Conservation (phyloP, 2,329 filamentous ascomycete genomes). For the Fusarium cyanostomum region DNA sequence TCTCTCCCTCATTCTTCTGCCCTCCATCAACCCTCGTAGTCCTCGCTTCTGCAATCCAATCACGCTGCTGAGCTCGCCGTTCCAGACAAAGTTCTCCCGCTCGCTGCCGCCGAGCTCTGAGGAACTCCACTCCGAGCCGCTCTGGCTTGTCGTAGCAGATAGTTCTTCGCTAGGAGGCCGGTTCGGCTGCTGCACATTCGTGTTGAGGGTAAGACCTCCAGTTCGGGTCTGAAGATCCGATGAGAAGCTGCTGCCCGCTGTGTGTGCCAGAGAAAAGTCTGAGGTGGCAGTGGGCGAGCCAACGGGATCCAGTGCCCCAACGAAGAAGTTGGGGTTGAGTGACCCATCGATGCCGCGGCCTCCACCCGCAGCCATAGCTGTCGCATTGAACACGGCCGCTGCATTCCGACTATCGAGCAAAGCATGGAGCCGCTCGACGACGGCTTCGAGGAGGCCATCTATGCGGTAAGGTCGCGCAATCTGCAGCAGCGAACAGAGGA, state of each 20-base stretch:
- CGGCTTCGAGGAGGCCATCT: conserved; percentile 90
- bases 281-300: conserved; percentile 47
- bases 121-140: conserved; percentile 66
- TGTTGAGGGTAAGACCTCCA: conserved; percentile 60
- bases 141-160: conserved; percentile 61
- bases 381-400: conserved; percentile 96
- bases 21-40: conserved; percentile 92
- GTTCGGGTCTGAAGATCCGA: conserved; percentile 49
- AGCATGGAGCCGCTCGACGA: conserved; percentile 88
- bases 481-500: conserved; percentile 93
- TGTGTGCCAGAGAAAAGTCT: conserved; percentile 48
- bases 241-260: conserved; percentile 42
- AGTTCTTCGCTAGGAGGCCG: conserved; percentile 59
- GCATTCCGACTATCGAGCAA: conserved; percentile 93
- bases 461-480: conserved; percentile 92
- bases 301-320: conserved; percentile 58
- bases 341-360: conserved; percentile 81
- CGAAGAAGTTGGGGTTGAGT: conserved; percentile 70
- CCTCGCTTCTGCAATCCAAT: conserved; percentile 96
- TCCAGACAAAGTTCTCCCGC: conserved; percentile 71
- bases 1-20: conserved; percentile 82
- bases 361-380: conserved; percentile 95
- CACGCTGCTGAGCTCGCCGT: conserved; percentile 83
- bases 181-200: conserved; percentile 48
- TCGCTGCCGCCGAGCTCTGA: conserved; percentile 62